phyloP scores from a whole-genome alignment of 257 asterid species.

The Nicotiana knightiana region DNA sequence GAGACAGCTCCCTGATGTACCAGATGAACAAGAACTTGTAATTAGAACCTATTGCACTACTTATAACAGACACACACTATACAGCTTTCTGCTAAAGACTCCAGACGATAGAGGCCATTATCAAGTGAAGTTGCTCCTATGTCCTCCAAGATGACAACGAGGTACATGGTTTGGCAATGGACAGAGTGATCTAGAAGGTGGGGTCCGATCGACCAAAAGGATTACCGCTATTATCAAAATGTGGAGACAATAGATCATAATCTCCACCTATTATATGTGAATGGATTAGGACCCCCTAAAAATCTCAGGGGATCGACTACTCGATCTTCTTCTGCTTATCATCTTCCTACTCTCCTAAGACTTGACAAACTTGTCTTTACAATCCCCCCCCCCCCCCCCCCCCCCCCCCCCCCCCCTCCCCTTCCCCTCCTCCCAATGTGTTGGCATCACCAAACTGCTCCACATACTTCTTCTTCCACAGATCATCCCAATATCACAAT shows the following conservation, averaged over 20 bases:
- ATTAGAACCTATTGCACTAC: background rate
- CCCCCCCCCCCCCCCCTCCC: conserved; percentile 23
- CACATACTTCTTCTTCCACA: conserved; percentile 62
- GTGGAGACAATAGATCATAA: conserved; percentile 21
- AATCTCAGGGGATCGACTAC: background rate
- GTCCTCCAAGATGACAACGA: conserved; percentile 31
- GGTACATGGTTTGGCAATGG: conserved; percentile 27
- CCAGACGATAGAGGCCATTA: background rate
- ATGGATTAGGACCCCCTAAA: conserved; percentile 14
- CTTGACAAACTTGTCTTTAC: conserved; percentile 58
- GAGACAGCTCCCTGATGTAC: background rate
- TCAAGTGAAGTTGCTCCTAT: conserved; percentile 1
- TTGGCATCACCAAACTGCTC: conserved; percentile 40
- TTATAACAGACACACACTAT: background rate
- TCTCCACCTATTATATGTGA: conserved; percentile 41
- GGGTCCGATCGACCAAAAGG: background rate
- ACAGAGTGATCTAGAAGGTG: background rate
- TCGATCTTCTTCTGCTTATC: background rate
- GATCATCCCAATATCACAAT: conserved; percentile 57
- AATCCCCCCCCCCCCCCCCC: conserved; percentile 30
- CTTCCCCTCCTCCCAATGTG: conserved; percentile 7
- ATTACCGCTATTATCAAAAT: background rate
- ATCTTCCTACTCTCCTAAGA: conserved; percentile 28
- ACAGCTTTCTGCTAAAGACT: background rate
- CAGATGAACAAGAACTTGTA: background rate